Evolutionary conservation across 1,284 basidiomycete genomes (phyloP).

Genomic region (Tausonia pullulans): DNA sequence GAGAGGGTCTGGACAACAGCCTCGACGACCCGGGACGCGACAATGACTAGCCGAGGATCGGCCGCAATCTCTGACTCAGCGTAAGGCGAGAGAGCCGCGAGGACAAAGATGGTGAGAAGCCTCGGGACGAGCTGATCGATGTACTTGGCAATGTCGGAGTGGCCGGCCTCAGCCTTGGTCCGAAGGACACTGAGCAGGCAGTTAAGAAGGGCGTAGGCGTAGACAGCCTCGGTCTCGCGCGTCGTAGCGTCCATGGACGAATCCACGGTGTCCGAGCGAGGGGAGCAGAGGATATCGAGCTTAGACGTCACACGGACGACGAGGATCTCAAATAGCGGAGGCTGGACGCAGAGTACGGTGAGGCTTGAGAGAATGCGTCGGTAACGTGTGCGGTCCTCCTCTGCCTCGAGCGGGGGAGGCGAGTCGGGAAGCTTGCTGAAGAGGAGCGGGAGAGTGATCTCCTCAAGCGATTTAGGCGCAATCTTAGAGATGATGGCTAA

Average conservation of each 20-base stretch:
- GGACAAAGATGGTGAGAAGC: conserved; percentile 59
- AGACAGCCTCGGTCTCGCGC: conserved; percentile 54
- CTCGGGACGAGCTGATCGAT: conserved; percentile 59
- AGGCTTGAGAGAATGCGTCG: conserved; percentile 63
- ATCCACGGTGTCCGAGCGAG: conserved; percentile 21
- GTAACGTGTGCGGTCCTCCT: conserved; percentile 47
- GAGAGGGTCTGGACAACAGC: conserved; percentile 55
- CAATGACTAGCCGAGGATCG: conserved; percentile 54
- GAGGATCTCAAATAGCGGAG: conserved; percentile 72
- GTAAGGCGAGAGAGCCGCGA: conserved; percentile 38
- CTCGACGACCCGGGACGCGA: conserved; percentile 53
- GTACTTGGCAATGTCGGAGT: conserved; percentile 67
- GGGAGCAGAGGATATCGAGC: conserved; percentile 54
- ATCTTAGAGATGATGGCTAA: conserved; percentile 54
- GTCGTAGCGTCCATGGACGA: conserved; percentile 17
- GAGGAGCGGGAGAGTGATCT: conserved; percentile 67
- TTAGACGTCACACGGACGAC: conserved; percentile 68
- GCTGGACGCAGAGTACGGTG: conserved; percentile 58
- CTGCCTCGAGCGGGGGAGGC: conserved; percentile 49
- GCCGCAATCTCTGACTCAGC: conserved; percentile 32
- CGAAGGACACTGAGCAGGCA: conserved; percentile 53
- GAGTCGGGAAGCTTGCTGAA: conserved; percentile 60
- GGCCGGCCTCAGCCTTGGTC: conserved; percentile 49
- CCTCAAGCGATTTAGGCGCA: conserved; percentile 56
- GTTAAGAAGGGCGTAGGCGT: conserved; percentile 68